phyloP scores from a whole-genome alignment of 768 basidiomycete genomes.

The Mycena amicta region DNA sequence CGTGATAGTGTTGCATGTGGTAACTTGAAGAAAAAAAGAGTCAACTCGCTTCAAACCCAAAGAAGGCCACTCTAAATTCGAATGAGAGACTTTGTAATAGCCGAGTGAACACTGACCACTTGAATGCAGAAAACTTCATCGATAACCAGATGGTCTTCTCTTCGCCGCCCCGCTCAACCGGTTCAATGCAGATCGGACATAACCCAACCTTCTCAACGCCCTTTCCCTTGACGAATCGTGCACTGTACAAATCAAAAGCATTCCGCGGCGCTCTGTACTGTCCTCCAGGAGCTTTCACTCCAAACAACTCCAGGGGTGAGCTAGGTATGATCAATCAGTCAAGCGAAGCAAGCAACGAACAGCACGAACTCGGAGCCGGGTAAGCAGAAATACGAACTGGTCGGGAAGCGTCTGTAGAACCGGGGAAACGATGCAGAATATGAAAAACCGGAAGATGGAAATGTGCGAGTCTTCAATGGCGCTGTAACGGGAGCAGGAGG shows the following conservation, averaged over 20 bases:
- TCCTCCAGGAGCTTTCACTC: slow-evolving; percentile 46
- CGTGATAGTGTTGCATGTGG: slow-evolving; percentile 82
- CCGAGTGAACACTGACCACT: too few species aligned
- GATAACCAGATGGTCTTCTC: slow-evolving; percentile 69
- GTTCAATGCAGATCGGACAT: slow-evolving; percentile 77
- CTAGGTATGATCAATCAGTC: slow-evolving; percentile 17
- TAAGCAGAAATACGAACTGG: neutral
- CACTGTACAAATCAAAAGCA: slow-evolving; percentile 73
- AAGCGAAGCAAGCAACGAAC: neutral
- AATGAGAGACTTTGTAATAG: too few species aligned
- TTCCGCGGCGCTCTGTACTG: slow-evolving; percentile 62
- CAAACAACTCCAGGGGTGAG: slow-evolving; percentile 40
- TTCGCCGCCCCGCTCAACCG: slow-evolving; percentile 60
- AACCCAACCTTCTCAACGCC: slow-evolving; percentile 72
- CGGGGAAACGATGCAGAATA: neutral
- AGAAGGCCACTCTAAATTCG: too few species aligned
- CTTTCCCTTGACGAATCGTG: slow-evolving; percentile 72
- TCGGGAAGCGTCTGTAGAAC: neutral
- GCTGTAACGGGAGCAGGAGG: neutral
- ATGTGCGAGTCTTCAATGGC: neutral
- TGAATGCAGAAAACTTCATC: slow-evolving; percentile 82
- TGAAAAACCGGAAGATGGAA: neutral
- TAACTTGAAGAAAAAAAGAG: slow-evolving; percentile 36
- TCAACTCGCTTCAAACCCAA: too few species aligned
- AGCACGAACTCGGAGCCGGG: neutral